Evolutionary conservation across 179 eudicot species (phyloP), one percentile per base, ranked within the genome.

Genomic region (Silene noctiflora): DNA sequence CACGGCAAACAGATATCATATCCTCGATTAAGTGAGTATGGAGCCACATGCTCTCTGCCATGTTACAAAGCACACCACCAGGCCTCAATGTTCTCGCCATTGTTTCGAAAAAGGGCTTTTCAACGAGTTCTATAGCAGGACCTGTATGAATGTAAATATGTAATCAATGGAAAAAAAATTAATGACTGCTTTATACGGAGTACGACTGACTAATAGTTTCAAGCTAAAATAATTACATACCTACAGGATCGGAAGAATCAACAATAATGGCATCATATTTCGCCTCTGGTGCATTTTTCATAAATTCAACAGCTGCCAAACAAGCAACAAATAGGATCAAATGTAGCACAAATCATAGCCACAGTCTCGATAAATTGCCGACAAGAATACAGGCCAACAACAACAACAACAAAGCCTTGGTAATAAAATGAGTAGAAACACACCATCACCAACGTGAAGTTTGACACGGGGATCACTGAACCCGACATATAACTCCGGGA

Each of bases 1-100:
- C 88, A 31, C 81, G 91, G 79, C 99, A 95, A 76, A 89, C 83
- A 55, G 91, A 84, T 10, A 91, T 14, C 96, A 91, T 89, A 75
- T 95, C 96, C 76, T 95, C 89, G 72, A 95, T 95, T 22, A 95
- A 84, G 87, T 93, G 99, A 61, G 98, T 95, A 78, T 95, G 98
- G 66, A 95, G 97, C 99, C 98, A 95, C 97, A 95, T 89, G 73
- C 99, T 95, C 68, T 95, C 99, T 2, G 98, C 96, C 99, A 95
- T 95, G 83, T 89, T 95, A 82, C 99, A 95, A 29, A 91, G 89
- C 60, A 95, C 97, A 75, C 99, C 99, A 71, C 99, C 99, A 75
- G 96, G 92, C 86, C 89, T 93, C 78, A 95, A 79, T 8, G 97
- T 96, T 87, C 88, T 87, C 3, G 99, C 98, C 31, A 85, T 67